Base-by-base conservation (phyloP, 2,329 filamentous ascomycete species). In the Sarocladiaceae sp. region DNA sequence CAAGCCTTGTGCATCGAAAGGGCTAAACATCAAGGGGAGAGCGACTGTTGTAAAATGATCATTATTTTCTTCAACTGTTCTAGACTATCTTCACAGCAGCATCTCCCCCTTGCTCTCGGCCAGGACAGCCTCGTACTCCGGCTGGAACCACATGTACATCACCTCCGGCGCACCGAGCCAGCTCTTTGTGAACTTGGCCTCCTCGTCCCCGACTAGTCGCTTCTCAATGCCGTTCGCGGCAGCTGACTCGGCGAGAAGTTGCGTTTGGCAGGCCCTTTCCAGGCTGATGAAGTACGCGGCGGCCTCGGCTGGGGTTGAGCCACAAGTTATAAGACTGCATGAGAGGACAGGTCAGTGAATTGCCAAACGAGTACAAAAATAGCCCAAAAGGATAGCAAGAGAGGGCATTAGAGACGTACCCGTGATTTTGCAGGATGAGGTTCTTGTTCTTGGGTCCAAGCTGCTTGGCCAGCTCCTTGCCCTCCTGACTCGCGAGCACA, bases 291-390 rank as follows among this genome's bases (percentile, higher is more conserved):
- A 87, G 45, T 85, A 63, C 50, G 78, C 85, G 0, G 80, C 81
- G 0, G 83, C 83, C 60, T 87, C 83, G 50, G 83, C 83, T 3
- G 87, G 80, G 0, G 83, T 87, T 1, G 59, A 56, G 1, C 83
- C 83, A 0, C 82, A 78, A 0, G 82, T n/a, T n/a, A n/a, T 85
- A 33, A 87, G 58, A 4, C 7, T 29, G 26, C 26, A 9, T 9
- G 26, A 29, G 7, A 29, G 9, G 13, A 29, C 26, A 13, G 7
- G 26, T 29, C 13, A 29, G 26, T n/a, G n/a, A n/a, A n/a, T n/a
- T n/a, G n/a, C n/a, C n/a, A n/a, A n/a, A n/a, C n/a, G n/a, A n/a
- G n/a, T n/a, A n/a, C n/a, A n/a, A n/a, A n/a, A n/a, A n/a, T n/a
- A n/a, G n/a, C n/a, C n/a, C n/a, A n/a, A n/a, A n/a, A n/a, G n/a